Conservation (phyloP, 441 rosid genomes). For the Bruguiera hainesii region DNA sequence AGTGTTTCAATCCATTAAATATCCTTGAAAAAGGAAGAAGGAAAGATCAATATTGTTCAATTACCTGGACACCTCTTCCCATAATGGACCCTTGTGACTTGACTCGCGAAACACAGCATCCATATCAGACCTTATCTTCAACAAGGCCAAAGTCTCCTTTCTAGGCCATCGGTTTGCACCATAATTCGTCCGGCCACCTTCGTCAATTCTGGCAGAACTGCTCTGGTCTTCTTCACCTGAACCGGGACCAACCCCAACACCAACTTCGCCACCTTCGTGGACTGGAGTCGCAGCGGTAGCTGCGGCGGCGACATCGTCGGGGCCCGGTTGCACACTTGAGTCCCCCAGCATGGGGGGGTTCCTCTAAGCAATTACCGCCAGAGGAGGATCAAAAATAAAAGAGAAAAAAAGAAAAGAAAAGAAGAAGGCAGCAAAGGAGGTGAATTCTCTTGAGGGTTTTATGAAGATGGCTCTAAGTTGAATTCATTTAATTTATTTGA, state of each 20-base stretch:
- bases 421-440: conserved; percentile 14
- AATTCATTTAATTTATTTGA: conserved; percentile 31
- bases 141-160: conserved; percentile 73
- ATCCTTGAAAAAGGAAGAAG: neutral
- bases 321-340: conserved; percentile 20
- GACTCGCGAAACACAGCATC: conserved; percentile 73
- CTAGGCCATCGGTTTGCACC: conserved; percentile 90
- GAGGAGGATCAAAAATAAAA: neutral
- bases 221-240: conserved; percentile 35
- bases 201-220: conserved; percentile 23
- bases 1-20: no score
- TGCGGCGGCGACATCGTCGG: conserved; percentile 3
- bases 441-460: conserved; percentile 34
- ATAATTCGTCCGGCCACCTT: conserved; percentile 32
- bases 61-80: conserved; percentile 94
- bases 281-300: neutral
- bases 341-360: conserved; percentile 29
- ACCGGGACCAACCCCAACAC: conserved; percentile 25
- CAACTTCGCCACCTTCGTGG: conserved; percentile 21
- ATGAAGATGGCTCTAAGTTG: conserved; percentile 29
- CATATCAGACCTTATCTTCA: conserved; percentile 86
- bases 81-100: conserved; percentile 71
- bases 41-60: neutral
- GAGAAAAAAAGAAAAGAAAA: conserved; percentile 10
- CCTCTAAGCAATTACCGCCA: conserved; percentile 21